These are phyloP conservation scores for Quercus agrifolia DNA, from an alignment of 306 rosid genomes.

Conservation along the genomic window DNA sequence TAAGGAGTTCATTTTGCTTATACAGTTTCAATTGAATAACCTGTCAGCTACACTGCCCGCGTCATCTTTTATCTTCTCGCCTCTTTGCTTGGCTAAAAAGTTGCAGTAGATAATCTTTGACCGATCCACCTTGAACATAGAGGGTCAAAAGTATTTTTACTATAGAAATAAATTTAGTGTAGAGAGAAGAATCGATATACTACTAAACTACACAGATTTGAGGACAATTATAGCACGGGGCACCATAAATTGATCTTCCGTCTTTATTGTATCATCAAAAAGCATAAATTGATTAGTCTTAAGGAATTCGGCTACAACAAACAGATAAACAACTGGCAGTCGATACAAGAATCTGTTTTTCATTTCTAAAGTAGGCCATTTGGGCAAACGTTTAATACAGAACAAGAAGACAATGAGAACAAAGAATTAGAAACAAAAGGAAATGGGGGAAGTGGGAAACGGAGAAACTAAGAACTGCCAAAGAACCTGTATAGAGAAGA, in stretches of 20 bases:
- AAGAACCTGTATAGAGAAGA: conserved; percentile 36
- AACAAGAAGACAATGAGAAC: conserved; percentile 13
- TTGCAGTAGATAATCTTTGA: too few species aligned
- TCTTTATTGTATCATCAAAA: neutral
- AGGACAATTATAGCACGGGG: neutral
- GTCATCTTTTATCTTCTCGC: too few species aligned
- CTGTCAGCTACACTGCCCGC: too few species aligned
- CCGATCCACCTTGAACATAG: too few species aligned
- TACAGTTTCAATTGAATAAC: too few species aligned
- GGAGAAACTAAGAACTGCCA: conserved; percentile 18
- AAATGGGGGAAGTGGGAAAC: neutral
- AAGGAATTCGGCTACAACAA: neutral
- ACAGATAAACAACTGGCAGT: neutral
- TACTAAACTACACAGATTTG: neutral
- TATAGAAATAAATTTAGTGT: too few species aligned
- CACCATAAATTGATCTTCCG: neutral
- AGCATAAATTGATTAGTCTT: neutral
- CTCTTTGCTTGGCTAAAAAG: too few species aligned
- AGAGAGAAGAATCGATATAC: too few species aligned
- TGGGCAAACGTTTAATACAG: conserved; percentile 29
- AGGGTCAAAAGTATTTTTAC: too few species aligned
- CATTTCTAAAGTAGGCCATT: conserved; percentile 19
- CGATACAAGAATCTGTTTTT: conserved; percentile 19
- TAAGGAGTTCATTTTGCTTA: too few species aligned
- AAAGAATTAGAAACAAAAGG: neutral